phyloP scores from a whole-genome alignment of 1,284 basidiomycete species.

The Butyriboletus appendiculatus region DNA sequence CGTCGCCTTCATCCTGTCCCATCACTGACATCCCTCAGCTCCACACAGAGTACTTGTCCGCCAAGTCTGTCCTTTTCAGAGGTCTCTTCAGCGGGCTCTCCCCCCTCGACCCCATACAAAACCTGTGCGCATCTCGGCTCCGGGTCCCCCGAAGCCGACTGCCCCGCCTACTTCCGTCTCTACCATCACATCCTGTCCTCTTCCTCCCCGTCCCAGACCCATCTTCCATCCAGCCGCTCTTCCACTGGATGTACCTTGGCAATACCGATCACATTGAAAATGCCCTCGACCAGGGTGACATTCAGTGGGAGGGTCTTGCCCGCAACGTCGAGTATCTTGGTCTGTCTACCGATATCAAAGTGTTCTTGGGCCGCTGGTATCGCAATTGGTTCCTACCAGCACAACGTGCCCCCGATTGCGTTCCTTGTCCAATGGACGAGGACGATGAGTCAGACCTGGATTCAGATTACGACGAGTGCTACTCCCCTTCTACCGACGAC shows the following conservation, averaged over 20 bases:
- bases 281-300: constrained; percentile 55
- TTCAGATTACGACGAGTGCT: constrained; percentile 26
- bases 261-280: constrained; percentile 58
- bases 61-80: constrained; percentile 71
- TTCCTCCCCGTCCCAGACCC: constrained; percentile 80
- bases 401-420: constrained; percentile 16
- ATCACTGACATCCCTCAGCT: constrained; percentile 43
- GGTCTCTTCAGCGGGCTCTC: constrained; percentile 66
- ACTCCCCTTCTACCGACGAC: constrained; percentile 23
- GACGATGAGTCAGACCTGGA: constrained; percentile 30
- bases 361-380: constrained; percentile 69
- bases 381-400: constrained; percentile 50
- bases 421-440: constrained; percentile 10
- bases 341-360: constrained; percentile 64
- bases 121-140: constrained; percentile 31
- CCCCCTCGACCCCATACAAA: constrained; percentile 53
- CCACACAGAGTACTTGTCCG: constrained; percentile 70
- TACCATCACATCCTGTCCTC: constrained; percentile 61
- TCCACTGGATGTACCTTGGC: constrained; percentile 82
- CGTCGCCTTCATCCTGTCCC: background rate
- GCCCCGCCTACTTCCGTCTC: constrained; percentile 65
- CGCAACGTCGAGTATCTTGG: constrained; percentile 80
- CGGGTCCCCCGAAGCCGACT: constrained; percentile 49
- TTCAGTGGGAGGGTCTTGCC: constrained; percentile 79
- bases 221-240: constrained; percentile 64